phyloP scores from a whole-genome alignment of 1,284 basidiomycete species.

The Fomitopsis pinicola region DNA sequence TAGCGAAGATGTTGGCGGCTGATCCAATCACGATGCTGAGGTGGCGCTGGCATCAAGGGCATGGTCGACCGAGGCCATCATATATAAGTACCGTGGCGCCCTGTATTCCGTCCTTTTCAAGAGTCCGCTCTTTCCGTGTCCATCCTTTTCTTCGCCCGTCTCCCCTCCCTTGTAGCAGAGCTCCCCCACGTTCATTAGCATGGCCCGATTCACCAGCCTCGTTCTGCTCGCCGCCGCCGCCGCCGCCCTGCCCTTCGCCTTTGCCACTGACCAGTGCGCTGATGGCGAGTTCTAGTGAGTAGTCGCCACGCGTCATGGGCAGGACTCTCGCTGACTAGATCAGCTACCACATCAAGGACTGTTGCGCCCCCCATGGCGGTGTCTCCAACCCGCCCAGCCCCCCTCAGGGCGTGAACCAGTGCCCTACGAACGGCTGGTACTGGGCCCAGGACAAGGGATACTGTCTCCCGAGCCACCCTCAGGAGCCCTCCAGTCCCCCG shows the following conservation, averaged over 20 bases:
- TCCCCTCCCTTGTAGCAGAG: slow-evolving; percentile 17
- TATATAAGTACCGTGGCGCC: slow-evolving; percentile 1
- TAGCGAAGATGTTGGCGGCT: neutral
- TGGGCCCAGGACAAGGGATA: slow-evolving; percentile 37
- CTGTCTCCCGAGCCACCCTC: slow-evolving; percentile 39
- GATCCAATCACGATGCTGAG: neutral
- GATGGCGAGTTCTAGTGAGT: slow-evolving; percentile 23
- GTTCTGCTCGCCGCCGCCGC: slow-evolving; percentile 18
- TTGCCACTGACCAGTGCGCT: slow-evolving; percentile 18
- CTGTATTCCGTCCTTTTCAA: slow-evolving; percentile 20
- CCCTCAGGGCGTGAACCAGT: slow-evolving; percentile 39
- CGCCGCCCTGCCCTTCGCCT: slow-evolving; percentile 23
- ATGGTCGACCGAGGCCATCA: neutral
- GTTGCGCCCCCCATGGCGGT: slow-evolving; percentile 51
- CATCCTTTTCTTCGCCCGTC: slow-evolving; percentile 5
- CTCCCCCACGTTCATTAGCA: slow-evolving; percentile 23
- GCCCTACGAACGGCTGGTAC: slow-evolving; percentile 34
- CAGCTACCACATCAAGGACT: slow-evolving; percentile 41
- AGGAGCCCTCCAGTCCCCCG: slow-evolving; percentile 31
- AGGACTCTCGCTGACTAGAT: neutral
- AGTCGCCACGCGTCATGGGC: neutral
- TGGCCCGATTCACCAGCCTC: slow-evolving; percentile 26
- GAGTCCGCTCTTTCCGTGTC: slow-evolving; percentile 10
- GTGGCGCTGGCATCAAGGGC: neutral
- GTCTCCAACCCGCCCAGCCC: slow-evolving; percentile 37